Base-by-base conservation (phyloP, 2,329 filamentous ascomycete genomes). In the Trichoderma harzianum region DNA sequence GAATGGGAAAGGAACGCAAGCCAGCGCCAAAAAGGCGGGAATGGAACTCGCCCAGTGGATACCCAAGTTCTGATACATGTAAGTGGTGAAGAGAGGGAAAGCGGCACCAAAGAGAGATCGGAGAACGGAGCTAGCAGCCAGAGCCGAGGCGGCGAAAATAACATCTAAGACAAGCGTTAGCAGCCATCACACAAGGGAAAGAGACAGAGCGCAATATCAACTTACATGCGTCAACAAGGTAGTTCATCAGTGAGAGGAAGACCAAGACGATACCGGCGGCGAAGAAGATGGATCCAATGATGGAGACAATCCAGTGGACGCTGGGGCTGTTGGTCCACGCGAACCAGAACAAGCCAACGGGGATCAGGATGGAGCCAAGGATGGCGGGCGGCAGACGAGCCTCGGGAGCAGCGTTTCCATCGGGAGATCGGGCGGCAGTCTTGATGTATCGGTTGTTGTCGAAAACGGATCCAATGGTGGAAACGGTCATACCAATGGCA, bases 1-100 rank as follows among this genome's bases (percentile, higher is more conserved):
- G 80, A 92, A 91, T 0, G 93, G 92, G 77, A 93, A 91, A 0
- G 93, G 92, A 21, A 93, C 83, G 80, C 92, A 94, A 12, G 86
- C 86, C 4, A 94, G 79, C 0, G 92, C 88, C 4, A 95, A 83
- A 82, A 95, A 95, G 0, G 90, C 93, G 0, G 92, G 92, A 16
- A 95, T 83, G 0, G 88, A 89, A 39, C 86, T 89, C 1, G 91
- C 93, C 93, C 92, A 95, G 82, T 94, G 91, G 70, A 92, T 90
- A 62, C 92, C 91, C 3, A 92, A 84, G 70, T 85, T 82, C 3
- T 83, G 43, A 77, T 88, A 89, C 86, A 89, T 88, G 73, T 83
- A 79, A 0, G 84, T 85, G 0, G 91, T 92, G 80, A 94, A 94
- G 0, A 94, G 85, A 0, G 92, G 92, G 82, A 94, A 94, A 0